phyloP scores from a whole-genome alignment of 257 asterid species.

The Fraxinus cuspidata region DNA sequence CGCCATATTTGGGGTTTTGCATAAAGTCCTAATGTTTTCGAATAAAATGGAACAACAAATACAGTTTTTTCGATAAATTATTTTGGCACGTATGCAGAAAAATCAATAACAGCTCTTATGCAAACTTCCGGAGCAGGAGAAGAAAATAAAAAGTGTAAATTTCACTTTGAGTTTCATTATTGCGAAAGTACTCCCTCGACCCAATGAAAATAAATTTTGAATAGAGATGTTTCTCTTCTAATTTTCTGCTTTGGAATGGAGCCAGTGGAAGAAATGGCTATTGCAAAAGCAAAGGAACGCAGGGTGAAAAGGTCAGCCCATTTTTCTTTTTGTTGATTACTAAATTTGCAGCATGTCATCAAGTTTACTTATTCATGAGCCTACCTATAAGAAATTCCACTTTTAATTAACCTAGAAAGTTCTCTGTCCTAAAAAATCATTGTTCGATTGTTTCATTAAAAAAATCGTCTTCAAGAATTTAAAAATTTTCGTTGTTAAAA shows the following conservation, averaged over 20 bases:
- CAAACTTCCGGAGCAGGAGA: background rate
- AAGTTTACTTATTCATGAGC: no score
- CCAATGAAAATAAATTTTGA: constrained; percentile 5
- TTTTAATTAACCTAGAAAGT: no score
- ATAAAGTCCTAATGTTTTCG: background rate
- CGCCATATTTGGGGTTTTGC: background rate
- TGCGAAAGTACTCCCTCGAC: background rate
- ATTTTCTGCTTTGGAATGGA: constrained; percentile 21
- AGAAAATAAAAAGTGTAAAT: background rate
- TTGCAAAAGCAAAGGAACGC: constrained; percentile 23
- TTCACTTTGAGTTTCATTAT: background rate
- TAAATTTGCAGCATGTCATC: no score
- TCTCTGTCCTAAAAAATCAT: no score
- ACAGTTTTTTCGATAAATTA: background rate
- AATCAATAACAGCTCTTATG: background rate
- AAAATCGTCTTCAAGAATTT: no score
- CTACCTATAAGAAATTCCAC: no score
- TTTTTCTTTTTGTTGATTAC: background rate
- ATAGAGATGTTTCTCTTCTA: constrained; percentile 3
- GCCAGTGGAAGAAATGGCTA: constrained; percentile 29
- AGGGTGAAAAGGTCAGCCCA: constrained; percentile 34
- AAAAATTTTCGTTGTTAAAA: no score
- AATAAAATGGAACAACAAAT: background rate
- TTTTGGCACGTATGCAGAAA: background rate
- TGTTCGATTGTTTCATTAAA: no score